A percentile compares a stretch with the other conserved stretches of the same genome.
Conservation (phyloP, 495 filamentous ascomycete species). For the Xylaria sp. region DNA sequence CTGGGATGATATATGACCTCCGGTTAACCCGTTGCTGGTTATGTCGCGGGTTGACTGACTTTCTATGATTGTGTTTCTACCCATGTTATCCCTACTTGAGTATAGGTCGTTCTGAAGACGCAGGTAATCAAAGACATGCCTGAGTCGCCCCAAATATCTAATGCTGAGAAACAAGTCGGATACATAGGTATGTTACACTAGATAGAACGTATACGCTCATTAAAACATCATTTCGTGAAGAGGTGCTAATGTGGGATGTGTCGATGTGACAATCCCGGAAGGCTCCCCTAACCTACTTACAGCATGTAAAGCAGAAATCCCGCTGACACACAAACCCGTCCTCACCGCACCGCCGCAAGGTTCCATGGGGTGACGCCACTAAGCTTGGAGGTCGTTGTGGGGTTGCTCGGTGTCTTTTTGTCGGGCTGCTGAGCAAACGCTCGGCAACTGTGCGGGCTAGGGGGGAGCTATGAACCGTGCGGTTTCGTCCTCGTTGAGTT, state of each 20-base stretch:
- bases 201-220: neutral
- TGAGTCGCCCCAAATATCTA: neutral
- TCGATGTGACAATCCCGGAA: neutral
- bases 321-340: constrained; percentile 53
- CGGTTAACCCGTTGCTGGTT: neutral
- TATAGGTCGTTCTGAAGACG: neutral
- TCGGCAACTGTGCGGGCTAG: constrained; percentile 31
- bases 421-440: constrained; percentile 26
- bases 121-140: neutral
- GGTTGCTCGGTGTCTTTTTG: neutral
- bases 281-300: constrained; percentile 6
- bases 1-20: neutral
- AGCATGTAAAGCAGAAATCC: constrained; percentile 59
- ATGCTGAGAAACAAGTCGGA: neutral
- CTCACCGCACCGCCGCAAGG: constrained; percentile 53
- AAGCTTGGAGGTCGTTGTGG: constrained; percentile 21
- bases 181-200: neutral
- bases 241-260: neutral
- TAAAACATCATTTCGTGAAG: neutral
- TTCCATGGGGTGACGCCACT: constrained; percentile 51
- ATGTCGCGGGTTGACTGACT: neutral
- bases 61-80: neutral
- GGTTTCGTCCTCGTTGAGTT: neutral
- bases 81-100: neutral
- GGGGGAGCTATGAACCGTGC: constrained; percentile 34